These are phyloP conservation scores for Pleurotus platypus DNA, from an alignment of 768 basidiomycete genomes.

Conservation along the genomic window DNA sequence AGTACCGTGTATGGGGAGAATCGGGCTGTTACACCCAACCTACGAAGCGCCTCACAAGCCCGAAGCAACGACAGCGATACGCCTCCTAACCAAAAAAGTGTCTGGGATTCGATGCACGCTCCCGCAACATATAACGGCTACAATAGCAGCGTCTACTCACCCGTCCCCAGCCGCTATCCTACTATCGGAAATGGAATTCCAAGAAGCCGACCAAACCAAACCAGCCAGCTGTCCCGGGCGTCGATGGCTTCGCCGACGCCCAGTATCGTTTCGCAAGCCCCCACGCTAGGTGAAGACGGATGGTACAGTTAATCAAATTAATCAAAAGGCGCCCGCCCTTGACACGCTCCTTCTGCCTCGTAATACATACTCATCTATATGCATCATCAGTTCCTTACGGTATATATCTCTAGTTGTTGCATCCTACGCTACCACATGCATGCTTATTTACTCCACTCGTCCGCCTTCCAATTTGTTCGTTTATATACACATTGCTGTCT, in stretches of 20 bases:
- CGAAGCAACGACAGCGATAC: constrained; percentile 39
- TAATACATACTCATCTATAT: background rate
- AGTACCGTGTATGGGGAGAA: constrained; percentile 56
- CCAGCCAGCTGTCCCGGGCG: constrained; percentile 14
- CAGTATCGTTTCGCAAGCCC: constrained; percentile 69
- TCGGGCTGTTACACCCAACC: constrained; percentile 50
- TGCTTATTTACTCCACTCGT: background rate
- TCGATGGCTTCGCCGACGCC: constrained; percentile 68
- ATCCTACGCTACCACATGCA: background rate
- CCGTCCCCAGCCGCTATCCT: constrained; percentile 31
- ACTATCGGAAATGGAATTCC: constrained; percentile 28
- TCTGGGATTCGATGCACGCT: constrained; percentile 71
- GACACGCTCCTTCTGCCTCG: constrained; percentile 1
- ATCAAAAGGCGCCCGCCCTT: constrained; percentile 1
- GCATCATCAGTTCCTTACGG: background rate
- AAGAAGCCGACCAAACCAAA: constrained; percentile 25
- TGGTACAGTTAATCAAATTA: constrained; percentile 47
- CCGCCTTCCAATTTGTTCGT: background rate
- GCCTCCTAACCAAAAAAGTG: constrained; percentile 49
- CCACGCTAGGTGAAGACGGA: constrained; percentile 69
- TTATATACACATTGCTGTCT: background rate
- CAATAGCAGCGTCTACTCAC: constrained; percentile 24
- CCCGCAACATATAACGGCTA: constrained; percentile 27
- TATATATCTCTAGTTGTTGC: constrained; percentile 6
- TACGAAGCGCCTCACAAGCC: constrained; percentile 28